Base-by-base conservation (phyloP, 1,139 yeast genomes). In the Geotrichum europaeum region DNA sequence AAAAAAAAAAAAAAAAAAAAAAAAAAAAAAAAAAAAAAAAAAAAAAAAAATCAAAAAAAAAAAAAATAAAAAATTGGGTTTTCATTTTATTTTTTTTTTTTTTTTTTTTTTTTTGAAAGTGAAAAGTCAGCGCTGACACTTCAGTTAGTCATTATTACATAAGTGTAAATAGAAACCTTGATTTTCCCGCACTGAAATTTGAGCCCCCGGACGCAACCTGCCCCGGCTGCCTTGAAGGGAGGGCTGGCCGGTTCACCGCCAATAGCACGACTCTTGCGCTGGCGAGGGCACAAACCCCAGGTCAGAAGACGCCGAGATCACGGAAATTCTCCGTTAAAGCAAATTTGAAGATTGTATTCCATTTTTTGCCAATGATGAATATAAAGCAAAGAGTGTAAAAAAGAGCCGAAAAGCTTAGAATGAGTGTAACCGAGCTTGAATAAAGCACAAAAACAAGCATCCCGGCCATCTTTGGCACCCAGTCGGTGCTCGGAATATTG, bases 401-500 rank as follows among this genome's bases (percentile, higher is more conserved):
- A 13, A 34, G 24, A 5, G 56, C 56, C 20, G 56, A 54, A 50
- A 60, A 60, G 18, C 57, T 53, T 13, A 60, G 49, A 6, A 52
- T 51, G 22, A 60, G 53, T n/a, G 62, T 52, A 4, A 58, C 51
- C 15, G 32, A 24, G 40, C 57, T 56, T 2, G 59, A 56, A 43
- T 60, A 60, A 13, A 56, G 20, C 24, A 56, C 24, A 28, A 56
- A 55, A 9, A 56, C 49, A 2, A 53, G 15, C 6, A 49, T 36
- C 2, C 62, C 62, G 18, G 60, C 53, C 13, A 51, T 53, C 18
- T 53, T 53, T 15, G 62, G 54, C 36, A 56, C 22, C 53, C 56
- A 45, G 56, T 50, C 45, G 52, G 54, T 53, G 13, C 52, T 40
- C 15, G 57, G 55, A 50, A 53, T 56, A 43, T 57, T 59, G 20